Percentiles rank a stretch among this genome's conserved stretches.
phyloP scores from a whole-genome alignment of 306 rosid species.

The Vigna reflexopilosa region DNA sequence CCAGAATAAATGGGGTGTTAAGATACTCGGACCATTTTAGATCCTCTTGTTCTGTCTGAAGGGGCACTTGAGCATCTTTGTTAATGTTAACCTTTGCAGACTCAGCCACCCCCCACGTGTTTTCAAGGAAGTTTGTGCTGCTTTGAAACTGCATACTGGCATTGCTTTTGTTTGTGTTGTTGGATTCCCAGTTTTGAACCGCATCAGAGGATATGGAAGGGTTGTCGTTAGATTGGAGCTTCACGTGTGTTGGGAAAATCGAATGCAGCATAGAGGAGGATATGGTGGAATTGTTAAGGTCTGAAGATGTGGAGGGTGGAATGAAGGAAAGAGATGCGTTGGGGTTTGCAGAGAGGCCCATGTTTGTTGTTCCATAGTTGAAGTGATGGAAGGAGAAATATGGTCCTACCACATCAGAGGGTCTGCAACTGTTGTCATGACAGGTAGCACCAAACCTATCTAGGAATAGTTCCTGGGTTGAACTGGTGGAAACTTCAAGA shows the following conservation, averaged over 20 bases:
- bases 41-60: conserved; percentile 63
- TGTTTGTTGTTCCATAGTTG: conserved; percentile 56
- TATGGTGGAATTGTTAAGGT: conserved; percentile 49
- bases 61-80: conserved; percentile 35
- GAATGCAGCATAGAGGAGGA: conserved; percentile 52
- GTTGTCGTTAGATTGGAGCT: conserved; percentile 54
- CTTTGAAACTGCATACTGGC: conserved; percentile 50
- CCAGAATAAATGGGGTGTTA: conserved; percentile 62
- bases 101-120: conserved; percentile 59
- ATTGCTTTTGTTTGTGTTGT: conserved; percentile 44
- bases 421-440: conserved; percentile 56
- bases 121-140: conserved; percentile 49
- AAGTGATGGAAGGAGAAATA: conserved; percentile 67
- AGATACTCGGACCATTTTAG: conserved; percentile 86
- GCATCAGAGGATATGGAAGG: conserved; percentile 55
- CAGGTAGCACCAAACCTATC: conserved; percentile 54
- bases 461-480: conserved; percentile 71
- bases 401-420: conserved; percentile 60
- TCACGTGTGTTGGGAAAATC: conserved; percentile 56
- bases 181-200: conserved; percentile 68
- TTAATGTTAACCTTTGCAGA: conserved; percentile 47
- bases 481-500: conserved; percentile 53
- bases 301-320: conserved; percentile 58
- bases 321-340: conserved; percentile 56
- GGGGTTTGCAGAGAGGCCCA: conserved; percentile 52